A percentile compares a stretch with the other conserved stretches of the same genome.
Conservation (phyloP, 108 stramenopile species). For the Parmales sp. region DNA sequence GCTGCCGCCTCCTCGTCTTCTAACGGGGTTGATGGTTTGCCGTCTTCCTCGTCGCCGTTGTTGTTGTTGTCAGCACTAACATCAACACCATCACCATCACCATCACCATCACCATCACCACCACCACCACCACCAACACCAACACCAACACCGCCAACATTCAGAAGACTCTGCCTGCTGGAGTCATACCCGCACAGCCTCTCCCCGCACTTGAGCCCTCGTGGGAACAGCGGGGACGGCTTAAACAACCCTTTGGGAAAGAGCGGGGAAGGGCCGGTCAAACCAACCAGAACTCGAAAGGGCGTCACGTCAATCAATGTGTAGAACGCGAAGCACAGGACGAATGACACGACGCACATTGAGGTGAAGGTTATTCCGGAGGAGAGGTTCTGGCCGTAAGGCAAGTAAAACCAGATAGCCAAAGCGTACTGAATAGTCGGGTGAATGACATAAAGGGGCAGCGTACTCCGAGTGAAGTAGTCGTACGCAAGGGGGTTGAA, state of each 20-base stretch:
- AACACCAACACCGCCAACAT: not conserved
- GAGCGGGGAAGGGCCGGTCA: not conserved
- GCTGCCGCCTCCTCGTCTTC: no score
- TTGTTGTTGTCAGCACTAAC: not conserved
- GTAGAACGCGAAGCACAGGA: constrained; percentile 1
- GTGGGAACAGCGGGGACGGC: not conserved
- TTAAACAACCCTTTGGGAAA: constrained; percentile 4
- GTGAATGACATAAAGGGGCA: constrained; percentile 2
- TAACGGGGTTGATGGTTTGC: no score
- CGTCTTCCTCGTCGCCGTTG: not conserved
- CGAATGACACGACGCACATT: not conserved
- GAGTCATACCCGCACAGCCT: not conserved
- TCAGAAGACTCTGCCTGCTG: not conserved
- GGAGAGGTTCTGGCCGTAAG: not conserved
- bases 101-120: not conserved
- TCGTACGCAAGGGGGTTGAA: not conserved
- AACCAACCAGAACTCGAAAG: not conserved
- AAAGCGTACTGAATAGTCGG: not conserved
- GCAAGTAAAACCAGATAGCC: not conserved
- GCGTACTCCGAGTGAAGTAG: not conserved
- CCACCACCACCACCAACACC: not conserved
- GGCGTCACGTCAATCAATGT: constrained; percentile 7
- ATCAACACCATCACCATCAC: not conserved
- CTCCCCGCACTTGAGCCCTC: not conserved
- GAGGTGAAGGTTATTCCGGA: constrained; percentile 2